Conservation (phyloP, 1,284 basidiomycete species). For the Filobasidium uniguttulatum region DNA sequence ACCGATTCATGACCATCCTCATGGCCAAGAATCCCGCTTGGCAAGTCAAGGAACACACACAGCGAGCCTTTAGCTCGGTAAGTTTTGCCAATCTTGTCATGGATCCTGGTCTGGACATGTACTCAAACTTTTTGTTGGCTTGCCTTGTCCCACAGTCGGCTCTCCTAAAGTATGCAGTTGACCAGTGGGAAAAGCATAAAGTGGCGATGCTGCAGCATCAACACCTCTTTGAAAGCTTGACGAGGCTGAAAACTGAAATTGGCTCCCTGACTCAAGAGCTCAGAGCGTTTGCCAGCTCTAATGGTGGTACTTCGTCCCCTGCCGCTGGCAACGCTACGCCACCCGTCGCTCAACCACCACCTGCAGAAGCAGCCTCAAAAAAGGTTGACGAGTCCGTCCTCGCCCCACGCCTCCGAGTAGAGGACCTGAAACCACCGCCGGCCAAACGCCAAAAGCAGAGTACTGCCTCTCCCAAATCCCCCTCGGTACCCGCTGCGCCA, state of each 20-base stretch:
- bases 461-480: conserved; percentile 1
- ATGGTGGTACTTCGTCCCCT: background rate
- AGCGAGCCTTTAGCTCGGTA: background rate
- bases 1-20: background rate
- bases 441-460: conserved; percentile 22
- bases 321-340: background rate
- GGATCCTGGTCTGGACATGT: too few relatives aligned
- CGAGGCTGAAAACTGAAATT: background rate
- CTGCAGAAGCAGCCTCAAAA: background rate
- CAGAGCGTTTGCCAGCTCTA: background rate
- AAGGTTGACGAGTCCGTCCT: background rate
- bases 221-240: background rate
- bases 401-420: conserved; percentile 24
- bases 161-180: background rate
- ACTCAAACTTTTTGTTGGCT: too few relatives aligned
- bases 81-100: too few relatives aligned
- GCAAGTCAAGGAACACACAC: background rate
- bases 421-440: conserved; percentile 32
- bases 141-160: background rate
- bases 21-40: background rate
- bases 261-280: background rate
- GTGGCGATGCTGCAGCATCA: background rate
- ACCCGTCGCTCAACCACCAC: background rate
- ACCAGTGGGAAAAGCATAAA: background rate
- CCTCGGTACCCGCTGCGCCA: too few relatives aligned